Conservation (phyloP, 306 rosid genomes). For the Prunus fruticosa region DNA sequence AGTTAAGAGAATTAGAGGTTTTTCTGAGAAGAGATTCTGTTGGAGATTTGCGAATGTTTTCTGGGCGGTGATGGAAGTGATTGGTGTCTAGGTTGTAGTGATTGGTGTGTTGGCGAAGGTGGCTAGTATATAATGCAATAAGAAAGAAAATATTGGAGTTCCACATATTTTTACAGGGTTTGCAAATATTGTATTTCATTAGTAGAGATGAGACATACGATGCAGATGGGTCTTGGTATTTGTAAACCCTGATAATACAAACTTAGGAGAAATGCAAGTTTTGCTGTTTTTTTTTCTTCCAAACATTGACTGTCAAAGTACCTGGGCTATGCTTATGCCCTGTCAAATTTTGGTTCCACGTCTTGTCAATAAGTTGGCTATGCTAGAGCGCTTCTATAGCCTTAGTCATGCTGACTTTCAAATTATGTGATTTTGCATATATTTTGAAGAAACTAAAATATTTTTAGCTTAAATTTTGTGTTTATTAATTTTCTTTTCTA, state of each 20-base stretch:
- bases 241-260: not conserved
- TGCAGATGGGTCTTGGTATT: not conserved
- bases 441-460: not conserved
- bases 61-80: not conserved
- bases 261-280: not conserved
- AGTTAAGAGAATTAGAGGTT: not conserved
- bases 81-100: not conserved
- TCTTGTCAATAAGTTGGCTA: not conserved
- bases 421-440: not conserved
- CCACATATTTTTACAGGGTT: not conserved
- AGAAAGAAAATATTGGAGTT: not conserved
- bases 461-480: not conserved
- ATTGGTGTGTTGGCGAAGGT: not conserved
- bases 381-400: not conserved
- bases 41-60: not conserved
- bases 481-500: conserved; percentile 6
- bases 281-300: not conserved
- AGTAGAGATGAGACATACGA: not conserved
- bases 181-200: not conserved
- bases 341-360: not conserved
- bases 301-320: not conserved
- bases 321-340: not conserved
- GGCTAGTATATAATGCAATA: not conserved
- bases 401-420: not conserved
- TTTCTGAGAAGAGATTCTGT: not conserved